phyloP scores from a whole-genome alignment of 805 yeast species.

The Candida germanica region DNA sequence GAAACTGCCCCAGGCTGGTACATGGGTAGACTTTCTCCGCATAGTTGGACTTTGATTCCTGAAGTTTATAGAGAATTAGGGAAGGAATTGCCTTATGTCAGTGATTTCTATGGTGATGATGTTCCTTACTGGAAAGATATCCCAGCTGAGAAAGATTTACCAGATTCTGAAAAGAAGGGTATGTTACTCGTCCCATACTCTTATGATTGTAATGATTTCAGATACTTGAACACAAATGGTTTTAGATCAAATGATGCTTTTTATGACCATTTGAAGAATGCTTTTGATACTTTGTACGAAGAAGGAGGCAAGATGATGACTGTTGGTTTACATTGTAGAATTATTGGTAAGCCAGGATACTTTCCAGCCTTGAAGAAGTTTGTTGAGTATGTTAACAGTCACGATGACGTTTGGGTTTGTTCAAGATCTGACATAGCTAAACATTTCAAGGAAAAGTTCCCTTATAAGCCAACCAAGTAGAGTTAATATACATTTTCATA shows the following conservation, averaged over 20 bases:
- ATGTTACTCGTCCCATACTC: conserved; percentile 22
- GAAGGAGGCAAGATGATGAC: conserved; percentile 18
- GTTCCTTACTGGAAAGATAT: conserved; percentile 16
- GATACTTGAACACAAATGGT: conserved; percentile 19
- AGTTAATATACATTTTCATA: not conserved
- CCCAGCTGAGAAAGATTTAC: conserved; percentile 14
- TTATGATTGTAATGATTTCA: conserved; percentile 22
- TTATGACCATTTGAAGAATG: conserved; percentile 29
- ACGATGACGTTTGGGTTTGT: conserved; percentile 15
- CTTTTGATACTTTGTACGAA: conserved; percentile 25
- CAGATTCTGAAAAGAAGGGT: conserved; percentile 20
- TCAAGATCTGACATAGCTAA: conserved; percentile 15
- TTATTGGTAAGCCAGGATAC: conserved; percentile 15
- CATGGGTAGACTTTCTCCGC: conserved; percentile 17
- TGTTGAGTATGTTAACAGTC: conserved; percentile 13
- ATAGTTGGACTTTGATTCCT: conserved; percentile 12
- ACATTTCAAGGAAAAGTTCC: conserved; percentile 11
- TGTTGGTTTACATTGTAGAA: conserved; percentile 16
- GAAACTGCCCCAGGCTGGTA: conserved; percentile 14
- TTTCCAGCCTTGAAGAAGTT: conserved; percentile 14
- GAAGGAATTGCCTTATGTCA: conserved; percentile 12
- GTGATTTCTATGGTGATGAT: conserved; percentile 17
- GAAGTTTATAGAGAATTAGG: conserved; percentile 15
- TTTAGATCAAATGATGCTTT: conserved; percentile 22
- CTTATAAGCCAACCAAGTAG: conserved; percentile 9